Base-by-base conservation (phyloP, 176 grass and related monocot genomes). In the barley (Hordeum vulgare) region DNA sequence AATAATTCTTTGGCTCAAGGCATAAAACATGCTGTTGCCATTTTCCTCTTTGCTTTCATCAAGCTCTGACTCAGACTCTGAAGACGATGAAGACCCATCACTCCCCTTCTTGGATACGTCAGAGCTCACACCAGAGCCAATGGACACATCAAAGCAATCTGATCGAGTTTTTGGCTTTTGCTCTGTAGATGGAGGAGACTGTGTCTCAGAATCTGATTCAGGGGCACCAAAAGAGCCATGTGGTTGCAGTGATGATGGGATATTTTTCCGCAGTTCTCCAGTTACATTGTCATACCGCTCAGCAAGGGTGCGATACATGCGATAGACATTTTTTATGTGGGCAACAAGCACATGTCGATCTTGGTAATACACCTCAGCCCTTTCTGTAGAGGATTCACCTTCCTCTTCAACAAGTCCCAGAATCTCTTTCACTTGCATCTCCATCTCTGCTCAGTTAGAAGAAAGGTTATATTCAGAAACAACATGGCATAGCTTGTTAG, bases 401-500 rank as follows among this genome's bases (percentile, higher is more conserved):
- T 89, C 93, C 54, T 90, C 90, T 74, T 90, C 85, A 41, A 95
- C 87, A 35, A 92, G 60, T 66, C 56, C 84, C 72, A 98, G 45
- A 85, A 89, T 92, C 74, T 98, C 87, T 82, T 93, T 92, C 53
- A 95, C 87, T 85, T 90, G 85, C 53, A 85, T 93, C 76, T 98
- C 96, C 89, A 98, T 95, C 59, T 92, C 93, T 98, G 80, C 72
- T 77, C 44, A 86, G 57, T 85, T 58, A 75, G 29, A 77, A 84
- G 27, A 75, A 69, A 8, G 83, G 13, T 79, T 61, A 75, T 34
- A 26, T 83, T 80, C 65, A 86, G 36, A 83, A 86, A 53, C n/a
- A 67, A 60, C 8, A 9, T 21, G 11, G 37, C 4, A 74, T 78
- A n/a, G 34, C 26, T 57, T 84, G 2, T 79, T 74, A 74, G 34